These are phyloP conservation scores for Nannochloropsis gaditana DNA, from an alignment of 108 stramenopile genomes.

Conservation along the genomic window DNA sequence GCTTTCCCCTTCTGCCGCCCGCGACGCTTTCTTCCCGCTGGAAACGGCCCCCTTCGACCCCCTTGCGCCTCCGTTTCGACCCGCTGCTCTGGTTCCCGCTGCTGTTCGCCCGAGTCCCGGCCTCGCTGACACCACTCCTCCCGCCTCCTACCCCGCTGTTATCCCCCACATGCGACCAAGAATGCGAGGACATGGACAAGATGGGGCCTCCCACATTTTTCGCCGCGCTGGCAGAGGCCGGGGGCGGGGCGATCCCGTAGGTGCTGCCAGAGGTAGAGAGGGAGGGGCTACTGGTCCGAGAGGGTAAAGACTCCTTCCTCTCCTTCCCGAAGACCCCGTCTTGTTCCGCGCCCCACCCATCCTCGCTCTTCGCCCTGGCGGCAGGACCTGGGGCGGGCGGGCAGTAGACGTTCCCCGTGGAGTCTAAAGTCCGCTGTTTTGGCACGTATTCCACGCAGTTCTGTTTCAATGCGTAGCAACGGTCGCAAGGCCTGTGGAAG, in stretches of 20 bases:
- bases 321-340: neutral
- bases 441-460: neutral
- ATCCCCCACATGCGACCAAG: too few species aligned
- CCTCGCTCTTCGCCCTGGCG: neutral
- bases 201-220: too few species aligned
- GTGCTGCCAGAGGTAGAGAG: too few species aligned
- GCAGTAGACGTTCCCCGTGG: too few species aligned
- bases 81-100: neutral
- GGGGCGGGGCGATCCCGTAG: too few species aligned
- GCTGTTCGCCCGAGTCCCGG: neutral
- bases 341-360: neutral
- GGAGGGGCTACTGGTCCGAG: too few species aligned
- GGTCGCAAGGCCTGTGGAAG: neutral
- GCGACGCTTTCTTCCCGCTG: neutral
- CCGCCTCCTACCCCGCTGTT: neutral
- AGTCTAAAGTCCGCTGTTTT: neutral
- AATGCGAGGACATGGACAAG: too few species aligned
- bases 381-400: too few species aligned
- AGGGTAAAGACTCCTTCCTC: neutral
- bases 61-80: neutral
- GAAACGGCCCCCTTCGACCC: neutral
- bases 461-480: neutral
- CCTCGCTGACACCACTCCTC: neutral
- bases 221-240: too few species aligned
- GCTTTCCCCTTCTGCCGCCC: neutral